Conservation (phyloP, 352 stramenopile species). For the Pythium plurisporium region DNA sequence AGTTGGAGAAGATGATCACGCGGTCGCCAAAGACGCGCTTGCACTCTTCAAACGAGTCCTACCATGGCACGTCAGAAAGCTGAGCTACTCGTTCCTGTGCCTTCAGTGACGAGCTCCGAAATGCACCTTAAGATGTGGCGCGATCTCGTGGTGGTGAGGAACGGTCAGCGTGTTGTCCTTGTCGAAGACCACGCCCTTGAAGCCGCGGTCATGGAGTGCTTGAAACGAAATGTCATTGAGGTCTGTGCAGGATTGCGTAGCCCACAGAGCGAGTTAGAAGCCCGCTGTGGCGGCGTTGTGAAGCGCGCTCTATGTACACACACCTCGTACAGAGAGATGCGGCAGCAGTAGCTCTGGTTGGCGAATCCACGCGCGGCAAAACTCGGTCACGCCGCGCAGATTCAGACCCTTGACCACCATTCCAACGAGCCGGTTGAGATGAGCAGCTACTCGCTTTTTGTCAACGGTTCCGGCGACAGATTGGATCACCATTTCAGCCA, state of each 20-base stretch:
- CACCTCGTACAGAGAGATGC: constrained; percentile 79
- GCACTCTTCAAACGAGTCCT: constrained; percentile 65
- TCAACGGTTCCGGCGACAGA: constrained; percentile 1
- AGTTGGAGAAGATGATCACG: constrained; percentile 96
- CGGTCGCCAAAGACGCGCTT: constrained; percentile 87
- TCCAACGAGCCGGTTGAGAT: background rate
- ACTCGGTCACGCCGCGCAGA: constrained; percentile 70
- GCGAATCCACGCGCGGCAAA: constrained; percentile 68
- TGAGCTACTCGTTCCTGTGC: too few relatives aligned
- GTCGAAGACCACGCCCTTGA: constrained; percentile 94
- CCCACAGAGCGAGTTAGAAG: background rate
- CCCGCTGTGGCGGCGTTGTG: background rate
- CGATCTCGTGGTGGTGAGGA: constrained; percentile 84
- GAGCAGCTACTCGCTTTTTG: constrained; percentile 1
- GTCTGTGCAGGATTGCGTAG: constrained; percentile 30
- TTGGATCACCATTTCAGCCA: constrained; percentile 13
- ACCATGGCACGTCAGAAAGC: background rate
- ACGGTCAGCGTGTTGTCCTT: constrained; percentile 97
- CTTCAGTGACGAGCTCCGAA: too few relatives aligned
- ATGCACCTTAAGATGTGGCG: constrained; percentile 55
- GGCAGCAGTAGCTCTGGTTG: constrained; percentile 73
- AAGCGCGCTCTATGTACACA: background rate
- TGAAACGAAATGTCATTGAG: constrained; percentile 83
- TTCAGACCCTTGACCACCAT: constrained; percentile 70
- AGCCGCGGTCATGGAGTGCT: constrained; percentile 69